These are phyloP conservation scores for Pluteus cervinus DNA, from an alignment of 768 basidiomycete genomes.

Conservation along the genomic window DNA sequence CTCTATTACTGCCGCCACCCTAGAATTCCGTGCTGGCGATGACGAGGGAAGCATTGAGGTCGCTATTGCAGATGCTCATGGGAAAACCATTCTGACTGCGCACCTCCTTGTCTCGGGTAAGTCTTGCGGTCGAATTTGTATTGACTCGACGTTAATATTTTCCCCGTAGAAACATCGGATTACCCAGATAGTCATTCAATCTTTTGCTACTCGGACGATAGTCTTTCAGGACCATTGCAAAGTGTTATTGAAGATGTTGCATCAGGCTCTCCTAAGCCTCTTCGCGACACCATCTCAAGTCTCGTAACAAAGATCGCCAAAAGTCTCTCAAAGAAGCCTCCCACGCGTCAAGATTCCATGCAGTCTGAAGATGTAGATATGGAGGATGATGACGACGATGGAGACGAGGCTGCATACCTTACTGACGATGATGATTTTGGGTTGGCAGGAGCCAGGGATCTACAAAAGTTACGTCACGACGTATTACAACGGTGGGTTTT, in stretches of 20 bases:
- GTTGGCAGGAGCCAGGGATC: conserved; percentile 12
- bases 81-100: conserved; percentile 27
- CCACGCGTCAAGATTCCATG: conserved; percentile 11
- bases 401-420: conserved; percentile 19
- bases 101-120: conserved; percentile 47
- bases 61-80: conserved; percentile 27
- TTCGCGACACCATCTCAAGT: conserved; percentile 39
- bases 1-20: background rate
- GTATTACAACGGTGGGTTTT: conserved; percentile 24
- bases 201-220: conserved; percentile 50
- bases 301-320: conserved; percentile 33
- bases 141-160: conserved; percentile 4
- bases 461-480: conserved; percentile 17
- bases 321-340: conserved; percentile 13
- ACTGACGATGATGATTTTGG: conserved; percentile 34
- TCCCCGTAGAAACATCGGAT: conserved; percentile 49
- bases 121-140: conserved; percentile 7
- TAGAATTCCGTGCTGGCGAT: conserved; percentile 50
- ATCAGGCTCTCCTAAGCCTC: conserved; percentile 30
- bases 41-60: conserved; percentile 64
- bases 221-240: conserved; percentile 33
- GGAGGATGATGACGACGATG: conserved; percentile 29
- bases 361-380: conserved; percentile 17
- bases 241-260: conserved; percentile 40
- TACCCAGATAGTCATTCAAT: conserved; percentile 57